Evolutionary conservation across 1,284 basidiomycete genomes (phyloP).

Genomic region (Thecaphora thlaspeos): DNA sequence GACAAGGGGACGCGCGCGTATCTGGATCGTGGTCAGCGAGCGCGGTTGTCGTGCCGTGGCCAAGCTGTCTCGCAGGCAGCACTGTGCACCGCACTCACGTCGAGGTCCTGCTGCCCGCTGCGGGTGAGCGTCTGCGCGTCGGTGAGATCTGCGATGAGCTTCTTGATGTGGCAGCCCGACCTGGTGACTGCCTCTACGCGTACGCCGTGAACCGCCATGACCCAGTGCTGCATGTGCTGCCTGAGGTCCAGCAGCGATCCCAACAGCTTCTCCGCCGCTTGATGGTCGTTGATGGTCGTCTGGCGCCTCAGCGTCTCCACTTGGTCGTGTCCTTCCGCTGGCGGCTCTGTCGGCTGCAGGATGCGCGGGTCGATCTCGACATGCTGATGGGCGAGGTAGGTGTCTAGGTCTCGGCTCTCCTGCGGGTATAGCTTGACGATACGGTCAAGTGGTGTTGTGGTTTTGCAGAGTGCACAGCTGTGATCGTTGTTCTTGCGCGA

Average conservation of each 20-base stretch:
- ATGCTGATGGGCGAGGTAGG: slow-evolving; percentile 13
- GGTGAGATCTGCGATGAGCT: slow-evolving; percentile 12
- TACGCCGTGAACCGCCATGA: slow-evolving; percentile 15
- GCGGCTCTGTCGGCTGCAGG: not conserved
- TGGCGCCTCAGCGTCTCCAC: no score
- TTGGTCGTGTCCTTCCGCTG: not conserved
- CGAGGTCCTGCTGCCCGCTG: not conserved
- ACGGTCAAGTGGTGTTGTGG: not conserved
- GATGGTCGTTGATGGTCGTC: not conserved
- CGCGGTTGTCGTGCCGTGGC: no score
- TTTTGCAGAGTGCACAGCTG: slow-evolving; percentile 26
- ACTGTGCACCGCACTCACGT: no score
- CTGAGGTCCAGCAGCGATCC: slow-evolving; percentile 26
- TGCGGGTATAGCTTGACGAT: slow-evolving; percentile 22
- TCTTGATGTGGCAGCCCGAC: slow-evolving; percentile 15
- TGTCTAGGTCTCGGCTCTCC: slow-evolving; percentile 26
- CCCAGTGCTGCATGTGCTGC: slow-evolving; percentile 14
- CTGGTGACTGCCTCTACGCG: slow-evolving; percentile 7
- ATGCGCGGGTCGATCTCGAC: not conserved
- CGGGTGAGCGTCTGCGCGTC: not conserved
- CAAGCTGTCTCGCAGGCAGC: no score
- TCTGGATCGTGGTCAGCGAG: no score
- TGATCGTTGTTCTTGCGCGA: slow-evolving; percentile 1
- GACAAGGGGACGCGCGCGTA: no score
- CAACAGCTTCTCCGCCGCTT: slow-evolving; percentile 8